These are phyloP conservation scores for Cantharellus anzutake DNA, from an alignment of 768 basidiomycete genomes.

Conservation along the genomic window DNA sequence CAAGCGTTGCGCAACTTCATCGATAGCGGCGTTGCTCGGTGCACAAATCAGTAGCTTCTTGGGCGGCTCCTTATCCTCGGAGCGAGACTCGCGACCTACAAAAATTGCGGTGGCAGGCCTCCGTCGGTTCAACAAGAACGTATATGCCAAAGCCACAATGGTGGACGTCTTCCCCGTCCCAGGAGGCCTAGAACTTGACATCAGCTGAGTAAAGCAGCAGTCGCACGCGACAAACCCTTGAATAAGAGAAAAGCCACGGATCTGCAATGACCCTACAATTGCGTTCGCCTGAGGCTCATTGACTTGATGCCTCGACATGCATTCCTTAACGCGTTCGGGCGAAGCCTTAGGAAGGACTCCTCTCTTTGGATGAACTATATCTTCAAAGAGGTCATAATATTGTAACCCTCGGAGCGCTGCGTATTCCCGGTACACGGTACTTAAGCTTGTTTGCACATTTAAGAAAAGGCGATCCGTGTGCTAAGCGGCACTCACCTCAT, in stretches of 20 bases:
- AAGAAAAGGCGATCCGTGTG: not conserved
- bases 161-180: conserved; percentile 99
- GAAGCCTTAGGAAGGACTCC: conserved; percentile 17
- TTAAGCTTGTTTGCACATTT: conserved; percentile 34
- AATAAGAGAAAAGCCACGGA: conserved; percentile 70
- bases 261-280: conserved; percentile 52
- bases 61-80: conserved; percentile 26
- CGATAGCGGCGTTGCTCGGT: conserved; percentile 95
- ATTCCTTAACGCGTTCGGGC: conserved; percentile 24
- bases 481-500: conserved; percentile 39
- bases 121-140: conserved; percentile 47
- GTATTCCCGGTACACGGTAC: conserved; percentile 85
- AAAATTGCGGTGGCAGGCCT: conserved; percentile 30
- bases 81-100: conserved; percentile 24
- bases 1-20: conserved; percentile 80
- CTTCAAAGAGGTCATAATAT: conserved; percentile 59
- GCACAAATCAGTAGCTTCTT: conserved; percentile 83
- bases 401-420: conserved; percentile 66
- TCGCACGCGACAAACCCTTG: conserved; percentile 51
- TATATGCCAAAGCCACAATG: conserved; percentile 83
- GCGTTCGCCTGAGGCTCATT: conserved; percentile 93
- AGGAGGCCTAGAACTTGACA: conserved; percentile 47
- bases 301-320: conserved; percentile 52
- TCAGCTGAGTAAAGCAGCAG: not conserved
- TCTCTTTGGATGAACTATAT: conserved; percentile 50